Base-by-base conservation (phyloP, 1,284 basidiomycete species). In the Golubevia pallescens region DNA sequence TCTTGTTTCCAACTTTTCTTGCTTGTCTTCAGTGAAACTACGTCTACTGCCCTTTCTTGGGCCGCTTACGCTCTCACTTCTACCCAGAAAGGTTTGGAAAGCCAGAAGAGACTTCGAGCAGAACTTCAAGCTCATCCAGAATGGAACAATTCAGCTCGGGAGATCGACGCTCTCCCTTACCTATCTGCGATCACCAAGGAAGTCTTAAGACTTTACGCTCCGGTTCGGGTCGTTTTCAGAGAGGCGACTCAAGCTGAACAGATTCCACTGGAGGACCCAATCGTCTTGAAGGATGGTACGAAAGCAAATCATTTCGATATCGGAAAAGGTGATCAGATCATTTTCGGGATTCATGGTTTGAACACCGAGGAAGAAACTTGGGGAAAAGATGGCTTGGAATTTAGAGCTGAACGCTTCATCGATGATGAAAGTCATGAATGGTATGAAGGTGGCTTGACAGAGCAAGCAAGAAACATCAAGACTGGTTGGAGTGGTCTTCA, bases 381-480 rank as follows among this genome's bases (percentile, higher is more conserved):
- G 60, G 60, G 60, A 24, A n/a, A n/a, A n/a, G 60, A 61, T 61
- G 60, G 60, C 3, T 3, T n/a, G 13, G 38, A 14, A 8, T 61
- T 61, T 38, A 13, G 38, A 51, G 32, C 60, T 16, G 60, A 61
- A 23, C 7, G 58, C 21, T 60, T 19, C 5, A 51, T 60, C 16
- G 21, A 38, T 1, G 19, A 51, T 5, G 60, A 38, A 38, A 20
- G 19, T 6, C 60, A 61, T 38, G 38, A 48, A 20, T 14, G 28
- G 16, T 52, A 7, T 54, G 6, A 20, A 16, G 60, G 60, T 38
- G 8, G 38, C 1, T 1, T 20, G 16, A 24, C n/a, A 3, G n/a
- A 51, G 13, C 2, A 38, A 38, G 34, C 8, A 19, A 23, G 24
- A 3, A 28, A 52, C n/a, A 38, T 48, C 60, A 60, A 60, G 34